These are phyloP conservation scores for Madurella fahalii DNA, from an alignment of 2,329 filamentous ascomycete genomes.

Conservation along the genomic window DNA sequence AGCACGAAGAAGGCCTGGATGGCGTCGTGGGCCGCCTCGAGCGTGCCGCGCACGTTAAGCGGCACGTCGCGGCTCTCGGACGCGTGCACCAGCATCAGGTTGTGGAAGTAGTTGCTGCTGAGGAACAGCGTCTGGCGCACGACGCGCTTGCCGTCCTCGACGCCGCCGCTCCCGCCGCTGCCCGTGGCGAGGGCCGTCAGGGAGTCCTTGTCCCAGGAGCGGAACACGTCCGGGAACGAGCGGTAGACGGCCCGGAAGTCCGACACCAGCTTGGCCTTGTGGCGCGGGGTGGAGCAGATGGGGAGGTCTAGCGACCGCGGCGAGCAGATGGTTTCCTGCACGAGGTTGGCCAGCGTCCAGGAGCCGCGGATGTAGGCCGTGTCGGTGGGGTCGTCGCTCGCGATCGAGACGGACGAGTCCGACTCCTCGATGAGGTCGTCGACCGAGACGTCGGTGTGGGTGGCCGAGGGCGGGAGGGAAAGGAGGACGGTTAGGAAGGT, in stretches of 20 bases:
- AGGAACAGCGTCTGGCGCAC: constrained; percentile 73
- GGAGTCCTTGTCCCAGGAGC: constrained; percentile 60
- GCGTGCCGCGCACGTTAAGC: constrained; percentile 62
- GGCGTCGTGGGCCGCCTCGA: constrained; percentile 73
- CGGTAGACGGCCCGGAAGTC: constrained; percentile 68
- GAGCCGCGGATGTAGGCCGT: constrained; percentile 70
- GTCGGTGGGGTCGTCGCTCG: constrained; percentile 59
- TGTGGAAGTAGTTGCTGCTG: constrained; percentile 79
- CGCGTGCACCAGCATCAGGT: constrained; percentile 73
- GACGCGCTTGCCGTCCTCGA: constrained; percentile 46
- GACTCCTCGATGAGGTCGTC: constrained; percentile 65
- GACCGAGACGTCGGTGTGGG: constrained; percentile 73
- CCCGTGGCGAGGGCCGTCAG: constrained; percentile 53
- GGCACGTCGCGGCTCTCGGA: constrained; percentile 62
- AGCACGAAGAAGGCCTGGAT: constrained; percentile 71
- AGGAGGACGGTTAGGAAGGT: constrained; percentile 76
- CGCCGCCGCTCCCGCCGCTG: constrained; percentile 33
- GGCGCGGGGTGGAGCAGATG: constrained; percentile 62
- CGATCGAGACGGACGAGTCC: constrained; percentile 48
- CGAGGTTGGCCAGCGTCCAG: constrained; percentile 74
- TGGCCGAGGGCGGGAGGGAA: constrained; percentile 71
- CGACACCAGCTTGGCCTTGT: constrained; percentile 65
- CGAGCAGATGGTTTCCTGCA: constrained; percentile 71
- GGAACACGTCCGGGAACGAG: constrained; percentile 68
- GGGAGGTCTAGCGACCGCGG: constrained; percentile 70